A percentile compares a stretch with the other conserved stretches of the same genome.
Conservation (phyloP, 192 early-diverging fungal genomes). For the Cetraspora pellucida region DNA sequence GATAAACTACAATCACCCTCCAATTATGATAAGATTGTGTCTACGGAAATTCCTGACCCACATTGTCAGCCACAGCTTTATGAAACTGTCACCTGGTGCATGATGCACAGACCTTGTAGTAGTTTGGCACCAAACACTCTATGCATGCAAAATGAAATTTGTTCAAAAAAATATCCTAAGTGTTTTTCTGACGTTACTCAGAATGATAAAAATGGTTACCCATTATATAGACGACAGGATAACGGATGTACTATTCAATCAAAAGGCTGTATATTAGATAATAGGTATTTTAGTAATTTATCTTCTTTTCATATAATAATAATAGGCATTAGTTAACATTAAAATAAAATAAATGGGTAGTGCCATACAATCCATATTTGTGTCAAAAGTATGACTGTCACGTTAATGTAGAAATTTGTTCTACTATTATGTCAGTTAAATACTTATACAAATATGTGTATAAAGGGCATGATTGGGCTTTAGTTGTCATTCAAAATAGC, state of each 20-base stretch:
- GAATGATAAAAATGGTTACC: not conserved
- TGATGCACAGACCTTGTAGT: no score
- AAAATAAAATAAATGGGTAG: not conserved
- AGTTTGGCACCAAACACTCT: no score
- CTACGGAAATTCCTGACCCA: no score
- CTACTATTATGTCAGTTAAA: not conserved
- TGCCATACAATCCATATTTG: not conserved
- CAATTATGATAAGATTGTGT: no score
- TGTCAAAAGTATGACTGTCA: not conserved
- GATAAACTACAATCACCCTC: no score
- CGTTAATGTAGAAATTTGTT: not conserved
- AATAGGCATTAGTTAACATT: no score
- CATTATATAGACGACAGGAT: not conserved
- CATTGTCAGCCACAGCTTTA: no score
- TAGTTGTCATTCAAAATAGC: not conserved
- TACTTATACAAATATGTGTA: slow-evolving; percentile 34
- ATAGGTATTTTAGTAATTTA: not conserved
- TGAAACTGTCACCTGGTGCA: no score
- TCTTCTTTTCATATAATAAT: no score
- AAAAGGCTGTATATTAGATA: not conserved
- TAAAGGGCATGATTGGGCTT: slow-evolving; percentile 33
- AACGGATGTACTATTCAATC: not conserved
- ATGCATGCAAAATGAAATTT: no score
- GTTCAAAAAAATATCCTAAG: no score
- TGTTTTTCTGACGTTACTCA: no score